A percentile compares a stretch with the other conserved stretches of the same genome.
Evolutionary conservation across 345 rosid species (phyloP).

Genomic region (Cardamine resedifolia): DNA sequence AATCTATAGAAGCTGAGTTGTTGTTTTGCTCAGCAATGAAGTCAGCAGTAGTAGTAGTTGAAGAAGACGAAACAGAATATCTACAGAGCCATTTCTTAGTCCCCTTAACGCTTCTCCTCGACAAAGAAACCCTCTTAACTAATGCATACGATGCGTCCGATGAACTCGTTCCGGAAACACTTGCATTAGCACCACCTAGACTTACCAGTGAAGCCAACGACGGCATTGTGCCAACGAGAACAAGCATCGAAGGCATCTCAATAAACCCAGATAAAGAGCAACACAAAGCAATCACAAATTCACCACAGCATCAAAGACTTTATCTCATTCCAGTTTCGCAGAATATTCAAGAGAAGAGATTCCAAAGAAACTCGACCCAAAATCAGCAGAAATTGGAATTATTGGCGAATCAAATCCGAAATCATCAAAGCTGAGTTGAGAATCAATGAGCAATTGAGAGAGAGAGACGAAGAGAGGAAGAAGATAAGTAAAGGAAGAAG

Average conservation of each 20-base stretch:
- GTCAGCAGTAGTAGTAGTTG: constrained; percentile 52
- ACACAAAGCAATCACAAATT: constrained; percentile 20
- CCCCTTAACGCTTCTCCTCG: constrained; percentile 47
- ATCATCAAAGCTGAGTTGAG: constrained; percentile 6
- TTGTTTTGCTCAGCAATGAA: constrained; percentile 62
- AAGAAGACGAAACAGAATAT: constrained; percentile 63
- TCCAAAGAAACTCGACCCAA: background rate
- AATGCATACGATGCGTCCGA: constrained; percentile 55
- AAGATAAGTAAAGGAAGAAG: constrained; percentile 29
- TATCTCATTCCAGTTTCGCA: constrained; percentile 14
- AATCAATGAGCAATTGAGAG: constrained; percentile 4
- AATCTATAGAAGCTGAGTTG: constrained; percentile 52
- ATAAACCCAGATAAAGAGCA: constrained; percentile 15
- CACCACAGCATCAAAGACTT: constrained; percentile 11
- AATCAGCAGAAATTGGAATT: constrained; percentile 2
- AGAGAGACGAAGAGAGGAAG: constrained; percentile 13
- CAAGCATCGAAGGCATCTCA: constrained; percentile 57
- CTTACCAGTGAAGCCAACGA: constrained; percentile 67
- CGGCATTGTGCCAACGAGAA: constrained; percentile 80
- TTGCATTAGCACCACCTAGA: constrained; percentile 48
- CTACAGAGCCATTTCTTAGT: constrained; percentile 71
- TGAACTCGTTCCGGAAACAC: constrained; percentile 43
- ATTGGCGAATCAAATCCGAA: constrained; percentile 16
- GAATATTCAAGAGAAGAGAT: constrained; percentile 1
- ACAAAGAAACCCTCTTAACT: constrained; percentile 59